A percentile compares a stretch with the other conserved stretches of the same genome.
Conservation (phyloP, 176 grass and related monocot species). For the Cenchrus purpureus region DNA sequence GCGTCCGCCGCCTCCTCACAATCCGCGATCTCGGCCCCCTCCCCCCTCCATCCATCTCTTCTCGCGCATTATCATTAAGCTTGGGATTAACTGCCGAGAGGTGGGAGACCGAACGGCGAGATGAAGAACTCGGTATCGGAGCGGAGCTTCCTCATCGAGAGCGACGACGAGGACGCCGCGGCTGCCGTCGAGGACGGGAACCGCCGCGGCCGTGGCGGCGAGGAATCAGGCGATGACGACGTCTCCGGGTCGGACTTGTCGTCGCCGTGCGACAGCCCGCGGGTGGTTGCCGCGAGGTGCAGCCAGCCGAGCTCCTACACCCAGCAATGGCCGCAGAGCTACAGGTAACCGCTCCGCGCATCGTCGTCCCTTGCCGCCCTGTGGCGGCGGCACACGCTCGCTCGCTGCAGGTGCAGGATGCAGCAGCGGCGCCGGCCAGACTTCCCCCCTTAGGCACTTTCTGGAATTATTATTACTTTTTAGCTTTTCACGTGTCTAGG, state of each 20-base stretch:
- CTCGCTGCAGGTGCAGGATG: background rate
- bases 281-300: background rate
- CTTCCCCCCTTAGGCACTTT: background rate
- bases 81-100: background rate
- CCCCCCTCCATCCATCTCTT: background rate
- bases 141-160: constrained; percentile 69
- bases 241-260: constrained; percentile 51
- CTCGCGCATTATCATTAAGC: background rate
- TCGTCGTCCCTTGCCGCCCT: background rate
- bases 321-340: constrained; percentile 87
- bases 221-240: constrained; percentile 26
- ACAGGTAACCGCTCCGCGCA: constrained; percentile 56
- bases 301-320: constrained; percentile 70
- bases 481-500: background rate
- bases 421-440: background rate
- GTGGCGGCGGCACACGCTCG: background rate
- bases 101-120: background rate
- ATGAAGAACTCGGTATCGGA: constrained; percentile 81
- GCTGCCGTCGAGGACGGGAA: constrained; percentile 36
- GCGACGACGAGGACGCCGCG: constrained; percentile 60
- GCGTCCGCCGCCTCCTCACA: background rate
- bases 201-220: background rate
- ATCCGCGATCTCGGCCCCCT: background rate
- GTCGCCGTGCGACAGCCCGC: constrained; percentile 51
- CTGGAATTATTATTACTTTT: background rate